Base-by-base conservation (phyloP, 202 grass and related monocot genomes). In the Brachypodium distachyon region DNA sequence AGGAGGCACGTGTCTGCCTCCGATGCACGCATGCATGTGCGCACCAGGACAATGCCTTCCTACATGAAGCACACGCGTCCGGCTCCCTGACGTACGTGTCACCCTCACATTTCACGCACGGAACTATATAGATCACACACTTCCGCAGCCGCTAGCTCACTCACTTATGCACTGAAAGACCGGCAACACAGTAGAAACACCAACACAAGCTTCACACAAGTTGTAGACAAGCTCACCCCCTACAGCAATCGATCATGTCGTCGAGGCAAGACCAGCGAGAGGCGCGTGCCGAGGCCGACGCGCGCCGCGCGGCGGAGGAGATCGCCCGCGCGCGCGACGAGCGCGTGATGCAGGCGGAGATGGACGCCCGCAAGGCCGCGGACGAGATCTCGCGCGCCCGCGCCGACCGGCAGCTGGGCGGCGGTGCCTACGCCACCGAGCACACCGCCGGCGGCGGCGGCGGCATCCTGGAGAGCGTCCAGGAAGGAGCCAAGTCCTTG, bases 321-420 rank as follows among this genome's bases (percentile, higher is more conserved):
- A 70, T 97, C n/a, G 83, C 88, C 0, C 81, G 79, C 27, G 68
- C 82, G 21, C 85, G 90, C 0, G 90, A 97, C 54, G 87, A 61
- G 62, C 88, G 75, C 53, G 77, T 93, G 39, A 78, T 28, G 27
- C 73, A 68, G 40, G 90, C 87, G 4, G 83, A 93, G 87, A 33
- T 13, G 33, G 74, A 76, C 76, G 85, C 93, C 39, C 84, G 68
- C 16, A 61, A 53, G 4, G 90, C 87, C 0, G 80, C 85, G 2
- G 90, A 97, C 68, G 85, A 90, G 82, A 87, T 97, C 62, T 68
- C 90, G 39, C 61, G 78, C 69, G 38, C 80, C 54, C 82, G 87
- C 6, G 84, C 57, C 19, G 75, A 79, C 31, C 55, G 62, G 33
- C 68, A 81, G 34, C 34, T 27, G 19, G 13, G 17, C 40, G 23